Base-by-base conservation (phyloP, 2,329 filamentous ascomycete genomes). In the Aspergillus intermedius region DNA sequence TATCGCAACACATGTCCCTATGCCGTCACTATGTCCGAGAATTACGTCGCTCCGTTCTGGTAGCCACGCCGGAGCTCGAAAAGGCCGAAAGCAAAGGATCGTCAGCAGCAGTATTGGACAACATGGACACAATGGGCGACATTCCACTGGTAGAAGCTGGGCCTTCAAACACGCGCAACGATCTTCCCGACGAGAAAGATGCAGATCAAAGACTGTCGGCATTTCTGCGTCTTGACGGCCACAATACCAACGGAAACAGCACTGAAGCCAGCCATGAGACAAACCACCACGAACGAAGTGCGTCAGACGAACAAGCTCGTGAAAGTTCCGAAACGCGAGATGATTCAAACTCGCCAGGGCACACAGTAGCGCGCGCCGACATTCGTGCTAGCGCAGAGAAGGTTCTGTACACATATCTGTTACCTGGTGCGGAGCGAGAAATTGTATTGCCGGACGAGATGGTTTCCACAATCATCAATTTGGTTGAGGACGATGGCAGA, bases 1-100 rank as follows among this genome's bases (percentile, higher is more conserved):
- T 98, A 51, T 91, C 93, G 13, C 93, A 98, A 67, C 93, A 98
- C 73, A 96, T 97, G 86, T 95, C 91, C 19, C 80, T 98, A 49
- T 98, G 74, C 68, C 87, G 94, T 44, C 90, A 97, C 70, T 98
- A 96, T 74, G 93, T 98, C 17, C 88, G 93, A 63, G 91, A 96
- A 71, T 80, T 98, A 47, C 87, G 93, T 58, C 81, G 93, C 55
- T 97, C 91, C 21, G 90, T 97, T 53, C 82, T 98, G 44, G 82
- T 97, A 50, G 88, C 89, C 40, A 98, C 93, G 0, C 93, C 93
- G 12, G 93, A 98, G 56, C 77, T 89, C 47, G 89, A 95, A 58
- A 90, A 86, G 66, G 76, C 78, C 15, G 80, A 81, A 48, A 94
- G 88, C 53, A 94, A 91, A 72, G 81, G 88, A 57, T 95, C 91